Evolutionary conservation across 2,329 filamentous ascomycete genomes (phyloP), one percentile per base, ranked within the genome.

Genomic region (Pyrenophora teres): DNA sequence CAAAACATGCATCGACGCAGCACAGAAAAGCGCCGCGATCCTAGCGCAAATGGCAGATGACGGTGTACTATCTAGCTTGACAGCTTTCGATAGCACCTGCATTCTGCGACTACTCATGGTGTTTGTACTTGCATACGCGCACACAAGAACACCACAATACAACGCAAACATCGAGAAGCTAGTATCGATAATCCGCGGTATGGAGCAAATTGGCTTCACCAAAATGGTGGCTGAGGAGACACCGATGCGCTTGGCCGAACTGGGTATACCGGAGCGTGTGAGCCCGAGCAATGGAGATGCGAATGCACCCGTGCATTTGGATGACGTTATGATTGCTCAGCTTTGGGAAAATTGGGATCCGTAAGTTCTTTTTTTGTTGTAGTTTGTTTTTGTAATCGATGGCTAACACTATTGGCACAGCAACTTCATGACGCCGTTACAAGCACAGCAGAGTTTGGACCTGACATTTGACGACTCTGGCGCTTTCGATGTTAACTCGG

Each of bases 1-100:
- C 15, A 70, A 66, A 39, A 65, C 63, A 12, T 68, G 67, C 35
- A 68, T 73, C 25, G 69, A 71, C 21, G 65, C 68, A 1, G 70
- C 71, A 5, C 60, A 68, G 21, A 67, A 64, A 16, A 68, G 65
- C 30, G 47, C 69, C 1, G 55, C 44, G 0, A 64, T 73, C 3
- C 50, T 72, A 21, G 59, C 67, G 15, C 57, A 64, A 8, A 72
- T 74, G 70, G 60, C 59, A 1, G 54, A 35, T 1, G 59, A 64
- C 27, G 49, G 59, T 18, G 65, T 56, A 1, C 56, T 73, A 4
- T 70, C 69, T 10, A 69, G 67, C 37, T 48, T 72, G 1, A 72
- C 68, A 2, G 69, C 69, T 4, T 72, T 70, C 35, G 71, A 74
- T 41, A 71, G 70, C 53, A 72, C 70, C 1, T 69, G 69, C 41